These are phyloP conservation scores for Neonectria sp. DNA, from an alignment of 2,329 filamentous ascomycete species.

Conservation along the genomic window DNA sequence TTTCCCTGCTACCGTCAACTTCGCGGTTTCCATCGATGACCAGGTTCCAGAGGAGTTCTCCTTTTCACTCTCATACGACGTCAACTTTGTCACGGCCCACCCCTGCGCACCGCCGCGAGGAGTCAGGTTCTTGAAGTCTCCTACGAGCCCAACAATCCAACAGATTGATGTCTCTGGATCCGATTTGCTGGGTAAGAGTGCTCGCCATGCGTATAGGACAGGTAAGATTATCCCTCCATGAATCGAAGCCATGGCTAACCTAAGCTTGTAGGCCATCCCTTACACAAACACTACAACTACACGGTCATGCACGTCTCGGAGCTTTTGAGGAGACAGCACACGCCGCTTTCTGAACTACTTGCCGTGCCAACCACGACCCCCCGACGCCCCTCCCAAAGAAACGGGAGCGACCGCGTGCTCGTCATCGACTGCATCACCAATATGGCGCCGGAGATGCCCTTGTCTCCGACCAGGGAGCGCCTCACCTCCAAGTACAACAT, in stretches of 20 bases:
- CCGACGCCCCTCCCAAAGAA: conserved; percentile 45
- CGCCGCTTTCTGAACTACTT: conserved; percentile 64
- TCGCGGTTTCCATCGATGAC: conserved; percentile 56
- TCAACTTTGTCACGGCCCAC: conserved; percentile 77
- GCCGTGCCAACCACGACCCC: conserved; percentile 49
- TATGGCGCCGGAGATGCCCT: conserved; percentile 59
- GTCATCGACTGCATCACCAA: conserved; percentile 76
- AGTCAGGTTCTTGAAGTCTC: conserved; percentile 71
- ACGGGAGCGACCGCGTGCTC: conserved; percentile 60
- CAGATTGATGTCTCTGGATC: conserved; percentile 68
- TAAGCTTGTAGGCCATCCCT: conserved; percentile 66
- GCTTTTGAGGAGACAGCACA: conserved; percentile 64
- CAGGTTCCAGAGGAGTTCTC: conserved; percentile 59
- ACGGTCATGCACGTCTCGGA: conserved; percentile 72
- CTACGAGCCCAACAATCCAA: conserved; percentile 72
- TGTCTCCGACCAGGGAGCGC: conserved; percentile 63
- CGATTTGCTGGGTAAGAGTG: conserved; percentile 59
- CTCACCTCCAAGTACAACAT: conserved; percentile 51
- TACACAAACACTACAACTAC: conserved; percentile 76
- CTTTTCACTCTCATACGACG: conserved; percentile 68
- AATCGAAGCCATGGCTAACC: conserved; percentile 30
- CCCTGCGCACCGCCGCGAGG: conserved; percentile 73
- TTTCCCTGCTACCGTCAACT: conserved; percentile 54
- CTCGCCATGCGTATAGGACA: conserved; percentile 63
- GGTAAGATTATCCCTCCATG: conserved; percentile 53